A percentile compares a stretch with the other conserved stretches of the same genome.
These are phyloP conservation scores for Phytophthora hybrid DNA, from an alignment of 352 stramenopile genomes.

Conservation along the genomic window DNA sequence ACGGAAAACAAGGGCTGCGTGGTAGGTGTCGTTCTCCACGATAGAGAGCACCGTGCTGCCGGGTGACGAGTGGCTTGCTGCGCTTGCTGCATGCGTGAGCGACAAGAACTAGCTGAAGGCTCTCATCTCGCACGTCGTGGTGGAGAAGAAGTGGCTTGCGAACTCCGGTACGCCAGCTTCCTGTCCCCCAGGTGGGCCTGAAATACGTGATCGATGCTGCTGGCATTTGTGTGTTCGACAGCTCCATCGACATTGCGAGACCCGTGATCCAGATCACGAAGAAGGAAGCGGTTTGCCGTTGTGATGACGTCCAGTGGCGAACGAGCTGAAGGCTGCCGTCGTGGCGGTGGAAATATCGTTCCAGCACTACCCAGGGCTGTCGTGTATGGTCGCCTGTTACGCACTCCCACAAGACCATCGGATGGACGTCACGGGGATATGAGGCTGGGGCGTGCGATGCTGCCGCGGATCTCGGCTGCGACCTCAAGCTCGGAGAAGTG, in stretches of 20 bases:
- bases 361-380: slow-evolving; percentile 51
- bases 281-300: slow-evolving; percentile 44
- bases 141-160: slow-evolving; percentile 67
- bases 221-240: slow-evolving; percentile 52
- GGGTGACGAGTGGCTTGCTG: slow-evolving; percentile 50
- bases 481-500: too few relatives aligned
- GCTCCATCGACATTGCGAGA: slow-evolving; percentile 37
- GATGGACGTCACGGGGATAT: too few relatives aligned
- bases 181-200: slow-evolving; percentile 58
- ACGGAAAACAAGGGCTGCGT: slow-evolving; percentile 33
- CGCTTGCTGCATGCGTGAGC: slow-evolving; percentile 42
- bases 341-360: slow-evolving; percentile 71
- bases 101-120: slow-evolving; percentile 63
- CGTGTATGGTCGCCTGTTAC: too few relatives aligned
- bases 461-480: too few relatives aligned
- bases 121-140: slow-evolving; percentile 58
- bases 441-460: too few relatives aligned
- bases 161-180: slow-evolving; percentile 70
- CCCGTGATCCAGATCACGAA: slow-evolving; percentile 70
- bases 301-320: slow-evolving; percentile 63
- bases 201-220: slow-evolving; percentile 45
- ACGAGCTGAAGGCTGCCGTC: slow-evolving; percentile 49
- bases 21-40: slow-evolving; percentile 39
- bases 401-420: too few relatives aligned
- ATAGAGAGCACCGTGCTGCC: slow-evolving; percentile 38